phyloP scores from a whole-genome alignment of 2,329 filamentous ascomycete species.

The Sporothrix inflata region DNA sequence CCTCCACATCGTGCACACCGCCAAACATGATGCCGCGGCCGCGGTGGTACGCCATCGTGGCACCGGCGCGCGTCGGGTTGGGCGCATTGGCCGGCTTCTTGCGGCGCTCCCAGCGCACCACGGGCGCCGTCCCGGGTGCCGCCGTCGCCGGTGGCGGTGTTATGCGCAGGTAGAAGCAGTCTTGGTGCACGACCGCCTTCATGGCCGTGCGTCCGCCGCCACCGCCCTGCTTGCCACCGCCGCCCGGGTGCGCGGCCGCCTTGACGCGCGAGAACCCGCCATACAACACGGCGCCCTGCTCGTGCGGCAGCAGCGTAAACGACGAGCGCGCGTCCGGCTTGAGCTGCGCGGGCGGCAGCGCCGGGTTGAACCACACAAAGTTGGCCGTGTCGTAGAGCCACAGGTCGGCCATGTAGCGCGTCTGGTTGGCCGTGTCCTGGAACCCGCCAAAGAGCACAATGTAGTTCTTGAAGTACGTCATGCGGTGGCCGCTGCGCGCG shows the following conservation, averaged over 20 bases:
- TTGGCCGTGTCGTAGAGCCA: conserved; percentile 94
- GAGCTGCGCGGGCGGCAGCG: conserved; percentile 74
- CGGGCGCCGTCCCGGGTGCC: conserved; percentile 65
- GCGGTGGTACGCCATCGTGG: conserved; percentile 93
- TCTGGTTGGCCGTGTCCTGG: conserved; percentile 93
- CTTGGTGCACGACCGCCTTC: conserved; percentile 88
- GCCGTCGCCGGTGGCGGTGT: conserved; percentile 71
- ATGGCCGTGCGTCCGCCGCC: conserved; percentile 67
- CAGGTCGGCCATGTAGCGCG: conserved; percentile 88
- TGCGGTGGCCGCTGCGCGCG: conserved; percentile 87
- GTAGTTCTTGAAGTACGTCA: conserved; percentile 97
- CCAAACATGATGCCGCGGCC: conserved; percentile 92
- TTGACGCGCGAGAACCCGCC: conserved; percentile 95
- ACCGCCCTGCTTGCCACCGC: conserved; percentile 57
- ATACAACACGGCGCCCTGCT: conserved; percentile 85
- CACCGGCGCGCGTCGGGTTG: conserved; percentile 78
- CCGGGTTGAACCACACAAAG: conserved; percentile 81
- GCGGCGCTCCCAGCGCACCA: conserved; percentile 85
- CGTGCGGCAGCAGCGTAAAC: conserved; percentile 89
- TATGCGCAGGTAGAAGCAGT: conserved; percentile 90
- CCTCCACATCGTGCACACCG: conserved; percentile 89
- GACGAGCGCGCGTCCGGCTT: conserved; percentile 91
- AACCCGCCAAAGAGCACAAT: conserved; percentile 96
- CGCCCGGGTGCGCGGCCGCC: conserved; percentile 65
- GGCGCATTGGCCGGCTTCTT: conserved; percentile 92